Evolutionary conservation across 129 eudicot genomes (phyloP).

Genomic region (Lactuca sativa): DNA sequence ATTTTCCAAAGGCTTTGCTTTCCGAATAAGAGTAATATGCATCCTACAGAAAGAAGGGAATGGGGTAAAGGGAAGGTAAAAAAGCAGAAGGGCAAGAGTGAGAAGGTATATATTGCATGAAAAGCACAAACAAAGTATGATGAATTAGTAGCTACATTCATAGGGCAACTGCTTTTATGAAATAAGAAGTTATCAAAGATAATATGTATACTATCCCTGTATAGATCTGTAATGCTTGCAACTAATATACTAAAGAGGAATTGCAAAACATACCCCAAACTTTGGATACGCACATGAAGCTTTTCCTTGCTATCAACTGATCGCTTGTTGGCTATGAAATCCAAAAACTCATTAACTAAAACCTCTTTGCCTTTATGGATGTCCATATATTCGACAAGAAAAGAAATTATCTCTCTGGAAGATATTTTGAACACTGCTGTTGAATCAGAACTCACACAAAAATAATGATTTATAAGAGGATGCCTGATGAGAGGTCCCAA

Average conservation of each 20-base stretch:
- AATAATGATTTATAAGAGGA: conserved; percentile 70
- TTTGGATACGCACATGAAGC: conserved; percentile 72
- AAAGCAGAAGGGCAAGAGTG: not conserved
- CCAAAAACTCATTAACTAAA: conserved; percentile 49
- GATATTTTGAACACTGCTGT: conserved; percentile 48
- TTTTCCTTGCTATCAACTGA: conserved; percentile 45
- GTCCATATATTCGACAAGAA: conserved; percentile 47
- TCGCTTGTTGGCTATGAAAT: conserved; percentile 52
- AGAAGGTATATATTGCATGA: not conserved
- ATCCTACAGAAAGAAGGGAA: conserved; percentile 31
- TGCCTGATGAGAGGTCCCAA: conserved; percentile 77
- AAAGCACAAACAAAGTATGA: not conserved
- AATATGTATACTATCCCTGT: not conserved
- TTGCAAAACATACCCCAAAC: conserved; percentile 57
- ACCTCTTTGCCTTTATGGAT: conserved; percentile 34
- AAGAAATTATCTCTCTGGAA: conserved; percentile 45
- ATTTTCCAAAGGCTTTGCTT: conserved; percentile 46
- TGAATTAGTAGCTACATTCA: not conserved
- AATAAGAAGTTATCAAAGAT: not conserved
- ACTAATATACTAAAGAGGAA: conserved; percentile 1
- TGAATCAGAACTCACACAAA: conserved; percentile 52
- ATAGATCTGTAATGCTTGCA: not conserved
- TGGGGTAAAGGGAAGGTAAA: not conserved
- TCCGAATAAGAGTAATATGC: conserved; percentile 42
- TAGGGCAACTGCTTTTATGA: not conserved